Conservation (phyloP, 768 basidiomycete species). For the Auriculariales sp. region DNA sequence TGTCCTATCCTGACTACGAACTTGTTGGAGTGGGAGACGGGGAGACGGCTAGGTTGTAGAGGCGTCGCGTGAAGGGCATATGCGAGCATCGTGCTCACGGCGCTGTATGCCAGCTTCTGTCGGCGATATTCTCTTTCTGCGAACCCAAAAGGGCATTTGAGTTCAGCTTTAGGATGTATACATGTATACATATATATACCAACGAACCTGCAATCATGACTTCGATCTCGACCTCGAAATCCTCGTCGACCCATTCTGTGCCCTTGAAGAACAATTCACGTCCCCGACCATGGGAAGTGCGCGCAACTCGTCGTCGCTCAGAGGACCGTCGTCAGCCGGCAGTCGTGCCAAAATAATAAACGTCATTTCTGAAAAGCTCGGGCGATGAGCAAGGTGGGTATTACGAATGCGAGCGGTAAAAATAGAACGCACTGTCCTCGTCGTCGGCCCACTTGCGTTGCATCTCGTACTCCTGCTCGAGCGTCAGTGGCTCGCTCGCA, state of each 20-base stretch:
- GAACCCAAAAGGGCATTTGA: background rate
- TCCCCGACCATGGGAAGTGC: conserved; percentile 25
- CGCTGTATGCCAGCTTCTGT: conserved; percentile 13
- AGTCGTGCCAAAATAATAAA: conserved; percentile 25
- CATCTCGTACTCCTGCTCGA: conserved; percentile 28
- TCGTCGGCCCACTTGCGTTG: conserved; percentile 31
- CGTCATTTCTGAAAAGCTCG: conserved; percentile 21
- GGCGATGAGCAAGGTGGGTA: too few relatives aligned
- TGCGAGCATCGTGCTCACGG: conserved; percentile 13
- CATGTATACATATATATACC: too few relatives aligned
- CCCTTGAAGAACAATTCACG: conserved; percentile 30
- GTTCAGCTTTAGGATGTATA: background rate
- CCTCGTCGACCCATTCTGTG: too few relatives aligned
- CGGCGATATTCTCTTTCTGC: conserved; percentile 16
- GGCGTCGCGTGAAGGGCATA: conserved; percentile 20
- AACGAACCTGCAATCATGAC: conserved; percentile 24
- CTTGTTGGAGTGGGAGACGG: conserved; percentile 7
- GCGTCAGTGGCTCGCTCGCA: conserved; percentile 24
- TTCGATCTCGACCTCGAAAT: conserved; percentile 24
- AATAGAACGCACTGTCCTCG: conserved; percentile 22
- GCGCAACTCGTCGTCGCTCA: background rate
- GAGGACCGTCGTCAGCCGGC: conserved; percentile 2
- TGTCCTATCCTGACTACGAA: conserved; percentile 24
- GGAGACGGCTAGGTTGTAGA: too few relatives aligned
- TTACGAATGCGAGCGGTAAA: too few relatives aligned